Conservation (phyloP, 345 rosid genomes). For the Alliaria petiolata region DNA sequence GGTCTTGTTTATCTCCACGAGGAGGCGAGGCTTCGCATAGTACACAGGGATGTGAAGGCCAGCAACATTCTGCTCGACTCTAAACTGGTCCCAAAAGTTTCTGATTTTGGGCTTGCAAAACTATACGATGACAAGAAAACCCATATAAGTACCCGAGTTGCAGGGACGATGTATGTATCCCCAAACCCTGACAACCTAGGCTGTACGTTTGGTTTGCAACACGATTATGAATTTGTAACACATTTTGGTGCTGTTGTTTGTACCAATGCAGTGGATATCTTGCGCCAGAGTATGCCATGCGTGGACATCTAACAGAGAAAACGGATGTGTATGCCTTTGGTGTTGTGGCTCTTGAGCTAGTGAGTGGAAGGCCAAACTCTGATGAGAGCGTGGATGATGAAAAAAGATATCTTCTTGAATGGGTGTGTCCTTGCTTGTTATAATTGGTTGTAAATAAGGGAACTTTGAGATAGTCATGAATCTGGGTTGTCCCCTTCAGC, state of each 20-base stretch:
- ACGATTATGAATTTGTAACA: constrained; percentile 22
- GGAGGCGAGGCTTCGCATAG: constrained; percentile 56
- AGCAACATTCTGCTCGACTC: constrained; percentile 57
- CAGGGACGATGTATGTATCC: constrained; percentile 40
- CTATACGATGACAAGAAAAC: constrained; percentile 41
- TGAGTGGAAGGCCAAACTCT: constrained; percentile 43
- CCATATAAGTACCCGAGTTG: constrained; percentile 43
- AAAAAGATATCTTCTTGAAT: constrained; percentile 55
- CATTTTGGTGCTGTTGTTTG: constrained; percentile 5
- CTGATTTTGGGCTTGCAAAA: constrained; percentile 47
- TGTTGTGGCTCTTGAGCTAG: constrained; percentile 39
- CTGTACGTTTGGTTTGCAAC: neutral
- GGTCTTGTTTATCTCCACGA: constrained; percentile 60
- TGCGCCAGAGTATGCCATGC: constrained; percentile 70
- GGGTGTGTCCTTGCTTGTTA: constrained; percentile 35
- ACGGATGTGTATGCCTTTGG: constrained; percentile 53
- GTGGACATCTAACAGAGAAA: constrained; percentile 58
- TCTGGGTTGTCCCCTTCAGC: neutral
- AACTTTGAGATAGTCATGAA: neutral
- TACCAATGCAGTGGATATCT: constrained; percentile 44
- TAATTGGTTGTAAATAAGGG: neutral
- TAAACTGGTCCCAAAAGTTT: constrained; percentile 36
- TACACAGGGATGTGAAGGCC: constrained; percentile 64
- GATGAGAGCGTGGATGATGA: constrained; percentile 26
- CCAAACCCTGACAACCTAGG: neutral